Evolutionary conservation across 768 basidiomycete genomes (phyloP), one percentile per base, ranked within the genome.

Genomic region (Amanita molliuscula): DNA sequence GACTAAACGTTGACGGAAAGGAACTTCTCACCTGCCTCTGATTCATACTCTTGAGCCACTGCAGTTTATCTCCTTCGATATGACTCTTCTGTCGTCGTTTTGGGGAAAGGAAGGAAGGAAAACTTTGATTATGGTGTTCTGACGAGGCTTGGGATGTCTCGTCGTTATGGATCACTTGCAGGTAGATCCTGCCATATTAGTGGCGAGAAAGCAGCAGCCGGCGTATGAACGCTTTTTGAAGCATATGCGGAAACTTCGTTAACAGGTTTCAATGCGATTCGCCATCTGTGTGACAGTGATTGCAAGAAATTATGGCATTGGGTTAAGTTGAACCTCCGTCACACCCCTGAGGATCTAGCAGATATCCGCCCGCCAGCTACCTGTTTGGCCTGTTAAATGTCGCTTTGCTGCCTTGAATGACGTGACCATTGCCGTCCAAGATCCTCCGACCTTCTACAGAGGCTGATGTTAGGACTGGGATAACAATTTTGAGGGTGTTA

Each of bases 311-410:
- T 73, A 54, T 63, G 65, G 8, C 38, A 52, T 20, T 72, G 71
- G 70, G 58, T 61, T 29, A 57, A 63, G 6, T 31, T n/a, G 0
- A 56, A 57, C 6, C 54, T 62, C 21, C 10, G 21, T 1, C 21
- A 46, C 37, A 35, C 36, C 18, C 47, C 56, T 11, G 42, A 49
- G 29, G 46, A 61, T 10, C 21, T 38, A 4, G 51, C 57, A 16
- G 34, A 60, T 37, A 35, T 57, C n/a, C 15, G 66, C 64, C 2
- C 53, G 43, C 25, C 41, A 37, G n/a, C 60, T 74, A 37, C 70
- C 71, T 13, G 62, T 70, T 16, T 68, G 67, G 68, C 58, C 54
- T 5, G 61, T 58, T 3, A 51, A 46, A 21, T 54, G 44, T 28
- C 57, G 57, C 44, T 55, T 58, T 15, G 38, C 48, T n/a, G 54